These are phyloP conservation scores for Chalara sp. DNA, from an alignment of 2,329 filamentous ascomycete genomes.

Conservation along the genomic window DNA sequence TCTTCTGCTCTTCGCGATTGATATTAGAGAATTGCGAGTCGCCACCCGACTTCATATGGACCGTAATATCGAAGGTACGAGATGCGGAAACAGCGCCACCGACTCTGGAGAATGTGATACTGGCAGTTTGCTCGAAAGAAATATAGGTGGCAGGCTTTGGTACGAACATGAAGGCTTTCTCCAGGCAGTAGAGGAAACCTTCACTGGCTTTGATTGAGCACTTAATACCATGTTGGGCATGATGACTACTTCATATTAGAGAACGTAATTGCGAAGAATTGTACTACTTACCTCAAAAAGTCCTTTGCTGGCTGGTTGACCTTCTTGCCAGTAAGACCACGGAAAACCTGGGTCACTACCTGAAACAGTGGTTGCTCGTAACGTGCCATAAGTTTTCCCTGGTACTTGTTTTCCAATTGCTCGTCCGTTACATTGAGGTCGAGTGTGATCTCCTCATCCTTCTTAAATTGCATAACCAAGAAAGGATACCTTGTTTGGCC, in stretches of 20 bases:
- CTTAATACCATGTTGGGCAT: constrained; percentile 91
- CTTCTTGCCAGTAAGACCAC: constrained; percentile 89
- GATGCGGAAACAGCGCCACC: constrained; percentile 89
- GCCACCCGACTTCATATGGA: constrained; percentile 82
- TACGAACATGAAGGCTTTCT: constrained; percentile 98
- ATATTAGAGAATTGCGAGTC: constrained; percentile 99
- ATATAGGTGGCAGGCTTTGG: constrained; percentile 98
- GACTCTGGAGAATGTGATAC: constrained; percentile 92
- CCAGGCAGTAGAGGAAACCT: constrained; percentile 91
- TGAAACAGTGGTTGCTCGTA: constrained; percentile 93
- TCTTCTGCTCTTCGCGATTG: constrained; percentile 94
- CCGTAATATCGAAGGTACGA: constrained; percentile 94
- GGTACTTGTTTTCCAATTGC: constrained; percentile 76
- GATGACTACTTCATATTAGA: constrained; percentile 53
- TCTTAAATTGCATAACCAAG: constrained; percentile 98
- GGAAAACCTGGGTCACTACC: constrained; percentile 93
- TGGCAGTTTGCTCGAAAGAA: constrained; percentile 84
- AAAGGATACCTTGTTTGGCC: constrained; percentile 98
- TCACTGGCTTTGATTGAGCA: constrained; percentile 99
- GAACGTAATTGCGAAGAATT: constrained; percentile 1
- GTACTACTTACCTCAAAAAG: constrained; percentile 62
- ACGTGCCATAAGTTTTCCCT: constrained; percentile 78
- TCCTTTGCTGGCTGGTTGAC: constrained; percentile 90
- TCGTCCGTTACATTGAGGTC: constrained; percentile 96
- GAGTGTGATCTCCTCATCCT: constrained; percentile 93